Evolutionary conservation across 306 rosid genomes (phyloP).

Genomic region (Fagus sylvatica): DNA sequence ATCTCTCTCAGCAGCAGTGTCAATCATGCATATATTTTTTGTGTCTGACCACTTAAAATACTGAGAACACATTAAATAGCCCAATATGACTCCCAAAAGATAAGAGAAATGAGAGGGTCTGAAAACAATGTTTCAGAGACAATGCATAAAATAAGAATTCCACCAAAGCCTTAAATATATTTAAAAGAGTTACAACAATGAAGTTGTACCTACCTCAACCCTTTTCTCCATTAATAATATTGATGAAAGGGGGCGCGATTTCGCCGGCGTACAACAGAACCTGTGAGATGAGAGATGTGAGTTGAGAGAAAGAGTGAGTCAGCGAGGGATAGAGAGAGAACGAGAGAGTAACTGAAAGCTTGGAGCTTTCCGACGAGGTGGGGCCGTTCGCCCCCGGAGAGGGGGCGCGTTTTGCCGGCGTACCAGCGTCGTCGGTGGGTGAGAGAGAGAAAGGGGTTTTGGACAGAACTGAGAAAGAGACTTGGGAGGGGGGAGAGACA

Average conservation of each 20-base stretch:
- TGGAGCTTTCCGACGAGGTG: too few relatives aligned
- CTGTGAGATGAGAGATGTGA: too few relatives aligned
- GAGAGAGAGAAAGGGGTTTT: too few relatives aligned
- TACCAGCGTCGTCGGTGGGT: too few relatives aligned
- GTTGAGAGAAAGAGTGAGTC: too few relatives aligned
- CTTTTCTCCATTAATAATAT: slow-evolving; percentile 70
- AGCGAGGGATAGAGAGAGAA: too few relatives aligned
- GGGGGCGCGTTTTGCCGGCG: too few relatives aligned
- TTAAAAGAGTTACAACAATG: slow-evolving; percentile 48
- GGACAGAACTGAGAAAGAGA: too few relatives aligned
- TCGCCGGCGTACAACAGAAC: too few relatives aligned
- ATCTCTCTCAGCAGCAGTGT: slow-evolving; percentile 69
- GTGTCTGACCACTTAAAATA: slow-evolving; percentile 54
- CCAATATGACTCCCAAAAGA: slow-evolving; percentile 44
- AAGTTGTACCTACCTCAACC: slow-evolving; percentile 90
- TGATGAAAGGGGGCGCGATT: slow-evolving; percentile 65
- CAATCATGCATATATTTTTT: slow-evolving; percentile 59
- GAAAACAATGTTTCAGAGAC: slow-evolving; percentile 47
- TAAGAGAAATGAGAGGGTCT: slow-evolving; percentile 31
- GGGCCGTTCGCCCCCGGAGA: too few relatives aligned
- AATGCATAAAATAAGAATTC: slow-evolving; percentile 35
- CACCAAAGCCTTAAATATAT: slow-evolving; percentile 40
- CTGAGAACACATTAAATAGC: background rate
- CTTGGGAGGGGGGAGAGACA: too few relatives aligned
- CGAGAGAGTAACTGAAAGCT: too few relatives aligned